Base-by-base conservation (phyloP, 1,284 basidiomycete genomes). In the Athelia psychrophila region DNA sequence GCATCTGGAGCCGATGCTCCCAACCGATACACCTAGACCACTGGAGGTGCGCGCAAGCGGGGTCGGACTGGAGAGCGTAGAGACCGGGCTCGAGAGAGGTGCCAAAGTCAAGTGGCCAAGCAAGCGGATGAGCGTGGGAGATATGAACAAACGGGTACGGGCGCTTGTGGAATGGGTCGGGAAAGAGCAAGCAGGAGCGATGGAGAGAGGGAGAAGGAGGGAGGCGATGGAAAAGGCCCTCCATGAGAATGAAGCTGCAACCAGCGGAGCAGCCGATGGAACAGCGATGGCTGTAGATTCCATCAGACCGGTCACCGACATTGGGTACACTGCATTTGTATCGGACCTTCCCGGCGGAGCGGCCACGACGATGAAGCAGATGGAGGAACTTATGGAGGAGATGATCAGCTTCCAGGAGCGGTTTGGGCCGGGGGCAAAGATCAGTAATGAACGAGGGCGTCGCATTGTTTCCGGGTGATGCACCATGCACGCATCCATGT, bases 81-180 rank as follows among this genome's bases (percentile, higher is more conserved):
- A 66, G 65, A 65, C 13, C 64, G 69, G 55, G 71, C 73, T 85
- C 58, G 95, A 98, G 67, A 80, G 93, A 38, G 91, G 94, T 1
- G 93, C 95, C 22, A 91, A 93, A 67, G 89, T 98, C 53, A 91
- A 92, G 60, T 99, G 93, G 86, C 96, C 96, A 0, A 83, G 85
- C 56, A 96, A 97, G 69, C 81, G 96, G 49, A 94, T 89, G 81
- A 97, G 95, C 59, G 86, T 96, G 22, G 88, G 86, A 18, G 96
- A 99, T 66, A 97, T 99, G 93, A 91, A 94, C 67, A 98, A 98
- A 73, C 85, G 96, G 19, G 93, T 97, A 19, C 80, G 93, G 44
- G 85, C 89, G 51, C 80, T 98, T 53, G 83, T 96, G 32, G 96
- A 98, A 63, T 98, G 93, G 84, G 92, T 95, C 13, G 89, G 88